phyloP scores from a whole-genome alignment of 2,329 filamentous ascomycete species.

The Diplodia sapinea region DNA sequence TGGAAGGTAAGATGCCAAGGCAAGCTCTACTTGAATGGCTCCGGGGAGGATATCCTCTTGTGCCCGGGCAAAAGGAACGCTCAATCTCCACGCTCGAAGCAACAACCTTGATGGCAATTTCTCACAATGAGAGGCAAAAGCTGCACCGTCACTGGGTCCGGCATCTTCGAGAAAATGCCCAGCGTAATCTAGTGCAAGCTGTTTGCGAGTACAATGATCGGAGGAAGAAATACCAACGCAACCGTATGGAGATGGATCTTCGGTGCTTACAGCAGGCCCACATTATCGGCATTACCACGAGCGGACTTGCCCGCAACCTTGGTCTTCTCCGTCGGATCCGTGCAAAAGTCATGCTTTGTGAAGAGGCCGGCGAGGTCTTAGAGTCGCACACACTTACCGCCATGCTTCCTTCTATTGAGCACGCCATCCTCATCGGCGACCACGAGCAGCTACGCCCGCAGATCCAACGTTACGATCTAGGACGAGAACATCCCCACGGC shows the following conservation, averaged over 20 bases:
- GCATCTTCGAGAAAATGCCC: neutral
- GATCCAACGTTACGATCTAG: conserved; percentile 62
- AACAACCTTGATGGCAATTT: conserved; percentile 25
- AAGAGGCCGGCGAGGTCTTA: conserved; percentile 72
- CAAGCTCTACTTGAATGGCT: conserved; percentile 1
- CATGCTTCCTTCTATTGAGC: conserved; percentile 64
- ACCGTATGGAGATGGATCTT: conserved; percentile 27
- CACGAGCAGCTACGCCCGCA: conserved; percentile 67
- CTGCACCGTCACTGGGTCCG: conserved; percentile 32
- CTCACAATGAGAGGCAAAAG: conserved; percentile 30
- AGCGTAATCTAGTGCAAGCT: neutral
- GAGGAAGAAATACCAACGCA: neutral
- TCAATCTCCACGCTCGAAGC: conserved; percentile 1
- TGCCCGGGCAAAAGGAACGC: neutral
- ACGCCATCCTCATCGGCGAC: conserved; percentile 69
- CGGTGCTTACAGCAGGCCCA: conserved; percentile 48
- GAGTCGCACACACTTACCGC: conserved; percentile 68
- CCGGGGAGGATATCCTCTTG: neutral
- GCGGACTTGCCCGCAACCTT: conserved; percentile 64
- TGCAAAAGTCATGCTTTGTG: conserved; percentile 67
- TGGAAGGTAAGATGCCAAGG: neutral
- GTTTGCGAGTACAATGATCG: neutral
- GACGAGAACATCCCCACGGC: conserved; percentile 59
- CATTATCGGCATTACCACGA: conserved; percentile 66
- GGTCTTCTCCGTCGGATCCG: conserved; percentile 56